A percentile compares a stretch with the other conserved stretches of the same genome.
Evolutionary conservation across 306 rosid genomes (phyloP).

Genomic region (Corylus americana): DNA sequence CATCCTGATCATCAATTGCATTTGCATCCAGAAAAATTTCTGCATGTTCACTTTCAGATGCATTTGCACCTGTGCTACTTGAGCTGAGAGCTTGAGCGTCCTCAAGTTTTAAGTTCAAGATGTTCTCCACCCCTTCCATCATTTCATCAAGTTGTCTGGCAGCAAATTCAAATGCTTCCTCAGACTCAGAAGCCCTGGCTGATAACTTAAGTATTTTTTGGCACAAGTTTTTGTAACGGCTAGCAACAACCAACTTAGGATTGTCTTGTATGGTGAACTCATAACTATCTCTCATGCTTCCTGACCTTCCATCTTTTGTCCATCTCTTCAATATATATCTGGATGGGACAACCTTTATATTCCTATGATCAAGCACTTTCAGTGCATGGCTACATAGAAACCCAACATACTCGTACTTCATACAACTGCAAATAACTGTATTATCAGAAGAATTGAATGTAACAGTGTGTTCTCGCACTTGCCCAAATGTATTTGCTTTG

Average conservation of each 20-base stretch:
- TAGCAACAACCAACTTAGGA: conserved; percentile 43
- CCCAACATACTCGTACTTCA: conserved; percentile 61
- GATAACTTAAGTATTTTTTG: conserved; percentile 50
- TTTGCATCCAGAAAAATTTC: conserved; percentile 44
- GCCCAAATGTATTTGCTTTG: conserved; percentile 52
- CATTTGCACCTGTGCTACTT: conserved; percentile 39
- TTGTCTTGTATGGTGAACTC: conserved; percentile 35
- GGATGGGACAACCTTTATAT: conserved; percentile 61
- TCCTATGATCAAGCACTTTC: conserved; percentile 62
- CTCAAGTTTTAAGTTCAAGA: conserved; percentile 38
- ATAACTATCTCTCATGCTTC: conserved; percentile 29
- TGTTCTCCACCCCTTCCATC: conserved; percentile 64
- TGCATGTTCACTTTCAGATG: conserved; percentile 46
- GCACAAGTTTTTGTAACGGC: conserved; percentile 58
- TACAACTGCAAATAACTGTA: conserved; percentile 59
- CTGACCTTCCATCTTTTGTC: conserved; percentile 55
- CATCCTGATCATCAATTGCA: conserved; percentile 45
- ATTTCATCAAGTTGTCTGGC: conserved; percentile 49
- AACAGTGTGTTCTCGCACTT: conserved; percentile 43
- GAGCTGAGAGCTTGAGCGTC: conserved; percentile 50
- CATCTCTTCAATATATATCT: conserved; percentile 60
- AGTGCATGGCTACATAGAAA: conserved; percentile 67
- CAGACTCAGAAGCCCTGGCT: conserved; percentile 61
- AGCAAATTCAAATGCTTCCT: conserved; percentile 55
- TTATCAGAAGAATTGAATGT: conserved; percentile 47